Evolutionary conservation across 2,329 filamentous ascomycete species (phyloP), one percentile per base, ranked within the genome.

Genomic region (Xylariomycetidae sp.): DNA sequence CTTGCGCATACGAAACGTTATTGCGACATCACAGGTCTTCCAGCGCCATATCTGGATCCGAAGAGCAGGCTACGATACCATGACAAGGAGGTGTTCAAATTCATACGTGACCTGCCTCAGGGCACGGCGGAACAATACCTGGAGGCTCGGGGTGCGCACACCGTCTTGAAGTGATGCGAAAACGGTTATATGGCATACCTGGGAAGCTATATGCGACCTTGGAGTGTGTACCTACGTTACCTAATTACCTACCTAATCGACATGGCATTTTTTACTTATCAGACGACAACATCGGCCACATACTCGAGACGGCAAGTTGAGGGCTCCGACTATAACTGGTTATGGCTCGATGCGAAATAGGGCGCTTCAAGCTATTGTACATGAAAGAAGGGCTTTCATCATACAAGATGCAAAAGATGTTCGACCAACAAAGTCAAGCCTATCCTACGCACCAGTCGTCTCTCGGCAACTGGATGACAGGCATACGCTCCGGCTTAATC

Each of bases 401-500:
- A n/a, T n/a, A n/a, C n/a, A n/a, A n/a, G n/a, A n/a, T n/a, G n/a
- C n/a, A n/a, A n/a, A n/a, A n/a, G 39, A 75, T 90, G 85, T 92
- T 65, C 70, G 85, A 82, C 76, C 85, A 81, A 78, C 85, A 85
- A 87, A 95, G 87, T 94, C 89, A 95, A 94, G 77, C 87, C 70
- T 74, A 81, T 78, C 82, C 87, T 85, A 95, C 80, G 82, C 86
- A 84, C 79, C 80, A 70, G 65, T 61, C 61, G 70, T 77, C 85
- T 94, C 67, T 94, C 85, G 69, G 77, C 66, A 66, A 69, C 70
- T 72, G 79, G 74, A 79, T 81, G 86, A 76, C 82, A 89, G 80
- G 81, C 82, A 44, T 81, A 77, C 78, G 86, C 88, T 94, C 89
- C 89, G 88, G 89, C 89, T 96, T 95, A 95, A 92, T 94, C 83